Base-by-base conservation (phyloP, 1,284 basidiomycete genomes). In the Pseudozyma tsukubaensis region DNA sequence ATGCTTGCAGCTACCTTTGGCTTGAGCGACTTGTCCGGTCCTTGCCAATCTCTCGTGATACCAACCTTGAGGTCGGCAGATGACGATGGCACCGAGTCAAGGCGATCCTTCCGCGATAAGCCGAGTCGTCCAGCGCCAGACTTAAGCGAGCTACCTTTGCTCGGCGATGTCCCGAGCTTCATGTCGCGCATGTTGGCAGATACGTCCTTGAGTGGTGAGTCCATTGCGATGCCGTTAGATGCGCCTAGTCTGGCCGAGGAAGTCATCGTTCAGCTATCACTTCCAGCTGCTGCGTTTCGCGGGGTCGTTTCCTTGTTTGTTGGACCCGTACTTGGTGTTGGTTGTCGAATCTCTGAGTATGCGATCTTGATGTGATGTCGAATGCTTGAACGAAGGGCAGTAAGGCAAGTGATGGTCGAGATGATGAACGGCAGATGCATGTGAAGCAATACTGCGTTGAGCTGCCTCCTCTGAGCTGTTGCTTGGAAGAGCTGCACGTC, bases 21-120 rank as follows among this genome's bases (percentile, higher is more conserved):
- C 47, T 69, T 68, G 47, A 61, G 34, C 19, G 56, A 24, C 57
- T 76, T 68, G 8, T 80, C 78, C 1, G 78, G 76, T 0, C 78
- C 78, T 36, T 78, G 76, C 78, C 78, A 80, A 50, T 80, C 78
- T 42, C 75, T 72, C n/a, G 72, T 63, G 40, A 80, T 73, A 44
- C 77, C 78, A 1, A 67, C 45, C 19, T 76, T 75, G 53, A 67
- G 65, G n/a, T 69, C 76, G 5, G 61, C 50, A 0, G 68, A 61
- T 0, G 63, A 19, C 13, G 51, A 59, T 3, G 68, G 65, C n/a
- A 70, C 51, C 42, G 59, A 51, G 50, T 80, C 71, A n/a, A 74
- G 65, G 29, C 74, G 63, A 14, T 79, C 78, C 44, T 70, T 72
- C 3, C 75, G 53, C n/a, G 62, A 59, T 24, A 69, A 58, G 18